These are phyloP conservation scores for Wilhelminamyces savonicus DNA, from an alignment of 805 yeast genomes.

Conservation along the genomic window DNA sequence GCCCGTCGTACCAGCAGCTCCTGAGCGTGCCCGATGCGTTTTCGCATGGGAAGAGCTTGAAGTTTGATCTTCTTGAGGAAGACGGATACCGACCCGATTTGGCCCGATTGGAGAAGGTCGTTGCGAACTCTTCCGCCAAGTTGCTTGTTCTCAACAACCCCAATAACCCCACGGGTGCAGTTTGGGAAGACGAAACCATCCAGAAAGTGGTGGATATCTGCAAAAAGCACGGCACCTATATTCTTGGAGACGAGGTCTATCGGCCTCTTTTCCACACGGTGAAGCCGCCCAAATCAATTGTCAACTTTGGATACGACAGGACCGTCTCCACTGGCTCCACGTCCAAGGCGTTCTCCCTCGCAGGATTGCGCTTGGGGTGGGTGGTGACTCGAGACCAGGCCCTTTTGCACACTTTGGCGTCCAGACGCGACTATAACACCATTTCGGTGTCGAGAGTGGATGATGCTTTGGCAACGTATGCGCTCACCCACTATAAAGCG, in stretches of 20 bases:
- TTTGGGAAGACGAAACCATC: constrained; percentile 30
- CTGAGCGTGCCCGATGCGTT: constrained; percentile 42
- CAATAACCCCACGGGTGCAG: constrained; percentile 31
- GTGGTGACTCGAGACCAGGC: constrained; percentile 28
- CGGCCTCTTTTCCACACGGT: constrained; percentile 44
- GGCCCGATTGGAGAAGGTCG: constrained; percentile 19
- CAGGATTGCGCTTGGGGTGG: constrained; percentile 53
- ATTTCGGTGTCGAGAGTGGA: constrained; percentile 44
- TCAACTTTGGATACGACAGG: constrained; percentile 33
- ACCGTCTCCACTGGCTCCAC: constrained; percentile 44
- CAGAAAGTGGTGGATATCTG: constrained; percentile 33
- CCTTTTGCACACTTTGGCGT: constrained; percentile 24
- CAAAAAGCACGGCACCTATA: constrained; percentile 18
- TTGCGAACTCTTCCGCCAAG: constrained; percentile 30
- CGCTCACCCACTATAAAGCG: constrained; percentile 24
- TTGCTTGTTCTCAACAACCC: constrained; percentile 38
- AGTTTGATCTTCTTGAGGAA: constrained; percentile 30
- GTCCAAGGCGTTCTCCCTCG: constrained; percentile 50
- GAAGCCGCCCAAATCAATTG: constrained; percentile 31
- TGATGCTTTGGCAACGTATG: constrained; percentile 40
- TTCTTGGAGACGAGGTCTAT: constrained; percentile 49
- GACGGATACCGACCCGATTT: constrained; percentile 33
- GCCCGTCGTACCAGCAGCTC: constrained; percentile 48
- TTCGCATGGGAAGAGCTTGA: constrained; percentile 23
- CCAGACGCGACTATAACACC: constrained; percentile 45